phyloP scores from a whole-genome alignment of 2,329 filamentous ascomycete species.

The Claviceps humidiphila region DNA sequence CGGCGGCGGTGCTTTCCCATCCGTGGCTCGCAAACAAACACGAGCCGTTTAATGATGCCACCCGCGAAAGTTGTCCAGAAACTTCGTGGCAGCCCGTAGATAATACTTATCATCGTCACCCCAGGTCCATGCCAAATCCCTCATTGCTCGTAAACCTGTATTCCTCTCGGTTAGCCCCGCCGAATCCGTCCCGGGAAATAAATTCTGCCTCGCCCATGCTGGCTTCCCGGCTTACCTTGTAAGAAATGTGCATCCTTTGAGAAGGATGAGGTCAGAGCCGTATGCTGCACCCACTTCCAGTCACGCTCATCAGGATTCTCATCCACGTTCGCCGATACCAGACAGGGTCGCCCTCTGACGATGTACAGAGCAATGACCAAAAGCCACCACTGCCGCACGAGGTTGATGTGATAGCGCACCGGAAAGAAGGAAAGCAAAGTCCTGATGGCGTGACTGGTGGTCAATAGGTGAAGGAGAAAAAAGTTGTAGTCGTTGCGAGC shows the following conservation, averaged over 20 bases:
- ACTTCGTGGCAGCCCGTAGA: slow-evolving; percentile 54
- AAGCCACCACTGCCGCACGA: slow-evolving; percentile 85
- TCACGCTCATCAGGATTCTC: slow-evolving; percentile 46
- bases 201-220: not conserved
- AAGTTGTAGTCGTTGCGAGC: slow-evolving; percentile 63
- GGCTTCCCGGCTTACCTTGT: slow-evolving; percentile 44
- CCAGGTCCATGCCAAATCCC: slow-evolving; percentile 62
- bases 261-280: slow-evolving; percentile 55
- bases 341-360: slow-evolving; percentile 55
- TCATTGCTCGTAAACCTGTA: slow-evolving; percentile 57
- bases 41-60: slow-evolving; percentile 36
- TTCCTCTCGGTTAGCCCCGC: not conserved
- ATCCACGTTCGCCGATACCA: slow-evolving; percentile 52
- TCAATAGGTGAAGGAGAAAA: slow-evolving; percentile 69
- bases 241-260: slow-evolving; percentile 71
- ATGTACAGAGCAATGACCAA: slow-evolving; percentile 69
- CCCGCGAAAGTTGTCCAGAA: slow-evolving; percentile 59
- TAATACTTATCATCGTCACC: slow-evolving; percentile 54
- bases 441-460: slow-evolving; percentile 77
- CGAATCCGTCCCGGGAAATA: not conserved
- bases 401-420: slow-evolving; percentile 52
- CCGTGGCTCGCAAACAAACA: too few relatives aligned
- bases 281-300: slow-evolving; percentile 66
- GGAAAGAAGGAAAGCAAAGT: slow-evolving; percentile 71
- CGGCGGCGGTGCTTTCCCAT: not conserved